These are phyloP conservation scores for Peterozyma xylosa DNA, from an alignment of 805 yeast genomes.

Conservation along the genomic window DNA sequence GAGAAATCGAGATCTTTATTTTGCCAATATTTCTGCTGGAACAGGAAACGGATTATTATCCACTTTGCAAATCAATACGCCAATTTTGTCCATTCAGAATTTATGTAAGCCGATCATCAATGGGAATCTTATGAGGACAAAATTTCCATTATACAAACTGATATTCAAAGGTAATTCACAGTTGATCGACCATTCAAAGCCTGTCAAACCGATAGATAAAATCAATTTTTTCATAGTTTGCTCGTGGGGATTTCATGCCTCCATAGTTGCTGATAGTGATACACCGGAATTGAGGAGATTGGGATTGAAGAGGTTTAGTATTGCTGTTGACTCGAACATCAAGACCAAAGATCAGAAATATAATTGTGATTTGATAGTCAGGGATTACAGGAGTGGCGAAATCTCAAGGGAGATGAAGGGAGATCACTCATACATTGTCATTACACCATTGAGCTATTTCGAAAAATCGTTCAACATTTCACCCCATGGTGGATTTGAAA, in stretches of 20 bases:
- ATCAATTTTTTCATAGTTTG: constrained; percentile 50
- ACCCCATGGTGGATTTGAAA: constrained; percentile 34
- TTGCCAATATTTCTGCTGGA: constrained; percentile 61
- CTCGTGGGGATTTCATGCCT: constrained; percentile 85
- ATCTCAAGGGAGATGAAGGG: constrained; percentile 17
- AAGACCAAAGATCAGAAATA: constrained; percentile 38
- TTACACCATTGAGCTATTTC: constrained; percentile 47
- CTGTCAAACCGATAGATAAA: constrained; percentile 10
- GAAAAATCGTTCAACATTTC: constrained; percentile 59
- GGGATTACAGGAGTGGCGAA: constrained; percentile 5
- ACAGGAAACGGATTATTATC: constrained; percentile 79
- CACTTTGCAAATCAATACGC: constrained; percentile 39
- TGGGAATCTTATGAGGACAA: constrained; percentile 13
- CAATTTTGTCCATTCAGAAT: constrained; percentile 25
- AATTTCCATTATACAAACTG: constrained; percentile 37
- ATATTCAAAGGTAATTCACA: constrained; percentile 31
- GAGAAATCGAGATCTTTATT: constrained; percentile 5
- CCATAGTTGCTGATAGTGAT: constrained; percentile 75
- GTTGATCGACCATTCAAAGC: constrained; percentile 17
- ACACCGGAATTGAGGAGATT: constrained; percentile 53
- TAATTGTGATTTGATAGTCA: constrained; percentile 28
- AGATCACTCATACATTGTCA: constrained; percentile 51
- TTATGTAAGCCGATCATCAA: constrained; percentile 17
- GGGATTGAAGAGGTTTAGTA: constrained; percentile 61
- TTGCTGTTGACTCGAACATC: constrained; percentile 58